Conservation (phyloP, 768 basidiomycete genomes). For the Terana coerulea region DNA sequence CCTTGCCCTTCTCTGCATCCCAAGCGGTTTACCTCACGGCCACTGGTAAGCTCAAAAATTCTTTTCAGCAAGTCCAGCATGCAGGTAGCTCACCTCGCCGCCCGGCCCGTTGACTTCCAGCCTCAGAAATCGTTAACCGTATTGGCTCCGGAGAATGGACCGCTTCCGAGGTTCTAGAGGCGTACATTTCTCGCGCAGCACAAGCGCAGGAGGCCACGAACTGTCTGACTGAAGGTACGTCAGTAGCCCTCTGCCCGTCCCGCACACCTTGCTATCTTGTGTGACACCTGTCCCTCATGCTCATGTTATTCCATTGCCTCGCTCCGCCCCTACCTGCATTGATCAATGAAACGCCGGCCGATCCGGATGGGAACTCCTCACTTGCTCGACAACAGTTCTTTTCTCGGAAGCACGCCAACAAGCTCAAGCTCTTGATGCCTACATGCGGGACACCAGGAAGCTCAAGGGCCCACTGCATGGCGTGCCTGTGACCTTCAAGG, state of each 20-base stretch:
- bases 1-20: neutral
- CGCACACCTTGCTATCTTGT: neutral
- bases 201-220: slow-evolving; percentile 66
- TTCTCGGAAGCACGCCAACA: slow-evolving; percentile 62
- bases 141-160: slow-evolving; percentile 43
- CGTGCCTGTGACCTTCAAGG: slow-evolving; percentile 77
- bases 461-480: slow-evolving; percentile 74
- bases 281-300: neutral
- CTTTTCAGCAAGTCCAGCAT: too few species aligned
- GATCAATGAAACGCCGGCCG: slow-evolving; percentile 23
- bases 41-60: slow-evolving; percentile 7
- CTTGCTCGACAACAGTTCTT: slow-evolving; percentile 46
- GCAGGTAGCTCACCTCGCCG: neutral
- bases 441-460: slow-evolving; percentile 52
- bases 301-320: slow-evolving; percentile 4
- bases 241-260: slow-evolving; percentile 24
- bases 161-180: slow-evolving; percentile 41
- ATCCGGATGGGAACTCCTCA: neutral
- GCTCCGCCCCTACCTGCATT: neutral
- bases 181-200: slow-evolving; percentile 40
- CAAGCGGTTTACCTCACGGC: slow-evolving; percentile 1
- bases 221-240: slow-evolving; percentile 74
- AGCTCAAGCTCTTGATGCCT: slow-evolving; percentile 62
- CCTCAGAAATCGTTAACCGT: slow-evolving; percentile 39
- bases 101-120: slow-evolving; percentile 27